Evolutionary conservation across 305 asterid genomes (phyloP).

Genomic region (Petunia hybrid): DNA sequence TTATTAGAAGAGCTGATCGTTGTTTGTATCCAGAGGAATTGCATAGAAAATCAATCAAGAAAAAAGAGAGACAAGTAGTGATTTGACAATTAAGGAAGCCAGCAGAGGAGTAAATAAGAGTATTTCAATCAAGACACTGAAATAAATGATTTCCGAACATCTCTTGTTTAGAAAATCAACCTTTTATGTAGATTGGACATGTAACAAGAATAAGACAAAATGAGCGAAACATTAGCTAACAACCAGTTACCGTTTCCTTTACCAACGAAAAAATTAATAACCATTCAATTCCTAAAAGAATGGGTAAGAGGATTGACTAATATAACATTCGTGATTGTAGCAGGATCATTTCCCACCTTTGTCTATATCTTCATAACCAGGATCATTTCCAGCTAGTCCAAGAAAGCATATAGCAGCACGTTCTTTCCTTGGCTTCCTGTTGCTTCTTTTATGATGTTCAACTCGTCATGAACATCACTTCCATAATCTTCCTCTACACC

Average conservation of each 20-base stretch:
- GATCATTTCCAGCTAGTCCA: background rate
- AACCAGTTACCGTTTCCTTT: background rate
- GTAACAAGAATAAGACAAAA: background rate
- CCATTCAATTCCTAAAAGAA: constrained; percentile 2
- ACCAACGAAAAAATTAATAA: background rate
- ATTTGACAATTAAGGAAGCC: too few species aligned
- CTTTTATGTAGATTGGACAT: background rate
- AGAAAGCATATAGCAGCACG: background rate
- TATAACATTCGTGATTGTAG: too few species aligned
- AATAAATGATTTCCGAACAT: background rate
- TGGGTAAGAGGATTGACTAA: background rate
- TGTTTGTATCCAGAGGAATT: too few species aligned
- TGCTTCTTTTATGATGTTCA: too few species aligned
- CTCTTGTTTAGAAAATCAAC: background rate
- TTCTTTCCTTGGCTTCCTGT: background rate
- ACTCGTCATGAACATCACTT: too few species aligned
- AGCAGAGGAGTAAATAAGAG: too few species aligned
- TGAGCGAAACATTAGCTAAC: background rate
- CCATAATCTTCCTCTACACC: too few species aligned
- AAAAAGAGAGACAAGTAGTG: too few species aligned
- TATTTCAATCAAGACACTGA: background rate
- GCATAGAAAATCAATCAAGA: too few species aligned
- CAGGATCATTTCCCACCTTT: too few species aligned
- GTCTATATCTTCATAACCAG: background rate
- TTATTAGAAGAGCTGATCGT: too few species aligned